These are phyloP conservation scores for Boletus sp. DNA, from an alignment of 768 basidiomycete species.

Conservation along the genomic window DNA sequence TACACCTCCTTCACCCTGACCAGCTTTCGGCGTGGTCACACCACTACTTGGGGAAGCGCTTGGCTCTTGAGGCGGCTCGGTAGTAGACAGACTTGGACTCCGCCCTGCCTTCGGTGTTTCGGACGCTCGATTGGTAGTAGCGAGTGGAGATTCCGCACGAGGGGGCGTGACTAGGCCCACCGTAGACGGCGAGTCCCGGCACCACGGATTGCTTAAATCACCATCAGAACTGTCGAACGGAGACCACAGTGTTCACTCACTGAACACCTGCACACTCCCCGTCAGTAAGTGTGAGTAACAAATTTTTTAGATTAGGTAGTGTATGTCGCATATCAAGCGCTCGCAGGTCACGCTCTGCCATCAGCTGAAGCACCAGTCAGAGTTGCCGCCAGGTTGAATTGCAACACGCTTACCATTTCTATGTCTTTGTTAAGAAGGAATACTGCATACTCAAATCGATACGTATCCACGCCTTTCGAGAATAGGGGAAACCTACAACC, in stretches of 20 bases:
- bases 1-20: slow-evolving; percentile 32
- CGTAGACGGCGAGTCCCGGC: slow-evolving; percentile 21
- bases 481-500: slow-evolving; percentile 85
- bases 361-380: slow-evolving; percentile 53
- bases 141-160: slow-evolving; percentile 14
- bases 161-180: slow-evolving; percentile 26
- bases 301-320: slow-evolving; percentile 92
- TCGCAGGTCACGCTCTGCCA: slow-evolving; percentile 84
- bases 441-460: slow-evolving; percentile 96
- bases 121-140: slow-evolving; percentile 7
- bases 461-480: slow-evolving; percentile 91
- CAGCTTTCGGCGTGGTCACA: slow-evolving; percentile 51
- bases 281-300: slow-evolving; percentile 80
- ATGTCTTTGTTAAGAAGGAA: slow-evolving; percentile 97
- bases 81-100: slow-evolving; percentile 6
- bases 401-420: slow-evolving; percentile 62
- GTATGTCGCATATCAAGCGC: slow-evolving; percentile 95
- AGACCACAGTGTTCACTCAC: slow-evolving; percentile 37
- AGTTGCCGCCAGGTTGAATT: not conserved
- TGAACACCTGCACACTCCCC: slow-evolving; percentile 49
- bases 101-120: slow-evolving; percentile 28
- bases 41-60: slow-evolving; percentile 52
- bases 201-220: slow-evolving; percentile 15
- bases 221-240: slow-evolving; percentile 9
- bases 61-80: slow-evolving; percentile 31